Evolutionary conservation across 768 basidiomycete species (phyloP).

Genomic region (Mycena epipterygia): DNA sequence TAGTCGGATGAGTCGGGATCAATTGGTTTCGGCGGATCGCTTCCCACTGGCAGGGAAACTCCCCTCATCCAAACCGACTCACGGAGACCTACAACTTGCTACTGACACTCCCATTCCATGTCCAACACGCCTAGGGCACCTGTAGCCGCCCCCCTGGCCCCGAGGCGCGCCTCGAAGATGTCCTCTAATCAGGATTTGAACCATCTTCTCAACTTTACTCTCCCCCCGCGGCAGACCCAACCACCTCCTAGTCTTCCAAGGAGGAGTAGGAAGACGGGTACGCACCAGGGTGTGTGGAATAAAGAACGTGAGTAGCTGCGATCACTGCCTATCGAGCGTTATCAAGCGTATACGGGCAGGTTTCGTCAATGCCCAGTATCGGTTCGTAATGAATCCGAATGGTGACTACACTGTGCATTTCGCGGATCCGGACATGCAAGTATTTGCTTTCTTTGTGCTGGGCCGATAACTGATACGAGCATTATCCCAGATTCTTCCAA

Average conservation of each 20-base stretch:
- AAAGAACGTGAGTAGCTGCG: constrained; percentile 84
- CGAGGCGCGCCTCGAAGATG: constrained; percentile 79
- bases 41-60: constrained; percentile 64
- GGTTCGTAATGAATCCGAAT: constrained; percentile 94
- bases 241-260: constrained; percentile 71
- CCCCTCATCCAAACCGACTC: constrained; percentile 45
- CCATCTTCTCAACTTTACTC: constrained; percentile 93
- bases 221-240: constrained; percentile 87
- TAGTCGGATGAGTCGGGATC: constrained; percentile 44
- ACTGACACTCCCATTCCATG: constrained; percentile 45
- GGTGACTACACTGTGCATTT: constrained; percentile 96
- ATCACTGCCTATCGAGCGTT: constrained; percentile 30
- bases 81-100: constrained; percentile 15
- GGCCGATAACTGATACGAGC: constrained; percentile 19
- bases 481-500: constrained; percentile 82
- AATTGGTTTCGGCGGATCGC: constrained; percentile 35
- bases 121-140: constrained; percentile 51
- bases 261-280: constrained; percentile 79
- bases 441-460: constrained; percentile 39
- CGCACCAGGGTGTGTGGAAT: constrained; percentile 81
- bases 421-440: constrained; percentile 96
- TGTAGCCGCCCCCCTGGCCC: constrained; percentile 47
- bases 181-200: constrained; percentile 75
- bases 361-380: constrained; percentile 96
- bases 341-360: constrained; percentile 60